Evolutionary conservation across 2,329 filamentous ascomycete genomes (phyloP).

Genomic region (Trichoderma sp.): DNA sequence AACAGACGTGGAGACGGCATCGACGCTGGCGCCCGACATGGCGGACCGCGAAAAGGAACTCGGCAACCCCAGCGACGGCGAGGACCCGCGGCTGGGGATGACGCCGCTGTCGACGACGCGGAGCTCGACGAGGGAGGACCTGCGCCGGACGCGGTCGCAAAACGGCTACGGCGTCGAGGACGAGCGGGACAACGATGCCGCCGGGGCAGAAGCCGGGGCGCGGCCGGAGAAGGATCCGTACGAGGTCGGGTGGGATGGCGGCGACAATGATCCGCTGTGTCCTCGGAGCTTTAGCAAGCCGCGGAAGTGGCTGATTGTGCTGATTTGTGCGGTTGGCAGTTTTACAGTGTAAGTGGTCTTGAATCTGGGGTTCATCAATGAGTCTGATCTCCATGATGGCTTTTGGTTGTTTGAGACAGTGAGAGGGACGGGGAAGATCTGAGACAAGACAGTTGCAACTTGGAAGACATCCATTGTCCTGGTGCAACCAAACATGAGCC

Average conservation of each 20-base stretch:
- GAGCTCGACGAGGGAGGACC: slow-evolving; percentile 3
- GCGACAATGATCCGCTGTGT: slow-evolving; percentile 70
- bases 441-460: background rate
- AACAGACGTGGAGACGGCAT: slow-evolving; percentile 14
- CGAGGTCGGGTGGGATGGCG: slow-evolving; percentile 57
- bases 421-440: background rate
- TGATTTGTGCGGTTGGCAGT: slow-evolving; percentile 72
- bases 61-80: background rate
- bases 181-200: slow-evolving; percentile 27
- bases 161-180: slow-evolving; percentile 51
- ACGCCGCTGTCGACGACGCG: background rate
- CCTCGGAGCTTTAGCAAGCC: slow-evolving; percentile 67
- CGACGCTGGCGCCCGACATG: slow-evolving; percentile 19
- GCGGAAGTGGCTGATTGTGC: slow-evolving; percentile 79
- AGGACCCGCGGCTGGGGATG: background rate
- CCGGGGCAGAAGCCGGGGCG: background rate
- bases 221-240: slow-evolving; percentile 52
- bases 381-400: background rate
- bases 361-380: background rate
- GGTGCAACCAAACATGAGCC: too few species aligned
- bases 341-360: slow-evolving; percentile 74
- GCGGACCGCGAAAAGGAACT: slow-evolving; percentile 8
- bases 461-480: too few species aligned
- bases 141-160: slow-evolving; percentile 41
- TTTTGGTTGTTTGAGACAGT: slow-evolving; percentile 6